Base-by-base conservation (phyloP, 176 grass and related monocot species). In the Cymbopogon citratus region DNA sequence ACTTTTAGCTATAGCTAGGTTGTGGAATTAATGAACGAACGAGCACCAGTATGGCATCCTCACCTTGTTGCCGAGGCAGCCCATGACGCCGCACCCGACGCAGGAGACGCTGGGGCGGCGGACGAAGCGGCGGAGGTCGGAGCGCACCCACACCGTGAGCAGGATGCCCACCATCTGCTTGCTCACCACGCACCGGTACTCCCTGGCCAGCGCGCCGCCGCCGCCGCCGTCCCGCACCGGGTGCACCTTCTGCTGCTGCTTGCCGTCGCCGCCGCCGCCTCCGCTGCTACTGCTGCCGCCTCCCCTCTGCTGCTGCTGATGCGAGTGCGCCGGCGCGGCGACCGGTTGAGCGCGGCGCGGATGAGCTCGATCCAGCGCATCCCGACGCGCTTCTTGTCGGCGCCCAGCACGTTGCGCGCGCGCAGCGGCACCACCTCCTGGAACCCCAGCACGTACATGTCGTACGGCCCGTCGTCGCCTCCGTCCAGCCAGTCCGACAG, bases 151-250 rank as follows among this genome's bases (percentile, higher is more conserved):
- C 21, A 99, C 87, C 1, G 91, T 89, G 39, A 90, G 81, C 57
- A 93, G 84, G 86, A 99, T 91, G 59, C 96, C 96, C 21, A 95
- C 92, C 96, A 99, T 99, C 84, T 99, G 96, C 91, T 99, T 99
- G 85, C 92, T 95, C 70, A 93, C 86, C 62, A 95, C 81, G 87
- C 96, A 99, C 71, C 77, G 82, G 78, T 90, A 99, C 29, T 81
- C 79, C 15, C 57, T 29, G 5, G 18, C 54, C 25, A 57, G 52
- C 25, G 35, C 75, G 19, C 56, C 43, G 34, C 71, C 31, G 34
- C 70, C 29, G 69, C 51, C 73, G 85, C 69, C 74, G 69, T 57
- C 80, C 13, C 85, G 61, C 38, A 84, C 78, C 75, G 81, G 83
- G 38, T 88, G 82, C 72, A 77, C 76, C 77, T 81, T 86, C 72